These are phyloP conservation scores for Podila verticillata DNA, from an alignment of 192 early-diverging fungal species.

Conservation along the genomic window DNA sequence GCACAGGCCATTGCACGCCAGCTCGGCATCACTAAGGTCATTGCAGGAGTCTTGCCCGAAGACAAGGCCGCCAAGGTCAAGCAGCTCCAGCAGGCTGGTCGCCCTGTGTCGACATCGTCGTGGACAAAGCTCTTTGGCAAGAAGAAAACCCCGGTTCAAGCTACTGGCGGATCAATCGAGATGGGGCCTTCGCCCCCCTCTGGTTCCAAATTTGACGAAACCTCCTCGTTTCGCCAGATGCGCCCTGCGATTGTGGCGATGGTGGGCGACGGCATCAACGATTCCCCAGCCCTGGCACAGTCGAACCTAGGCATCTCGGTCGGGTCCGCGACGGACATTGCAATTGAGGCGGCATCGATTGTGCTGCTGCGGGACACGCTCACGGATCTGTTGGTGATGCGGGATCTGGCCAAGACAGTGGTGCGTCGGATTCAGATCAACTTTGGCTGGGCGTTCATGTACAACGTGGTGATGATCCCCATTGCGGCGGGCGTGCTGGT, in stretches of 20 bases:
- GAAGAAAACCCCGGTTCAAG: not conserved
- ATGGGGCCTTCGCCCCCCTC: not conserved
- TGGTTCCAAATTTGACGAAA: not conserved
- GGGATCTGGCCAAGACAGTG: conserved; percentile 79
- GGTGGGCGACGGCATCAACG: conserved; percentile 97
- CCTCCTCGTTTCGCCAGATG: conserved; percentile 7
- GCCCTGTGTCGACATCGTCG: not conserved
- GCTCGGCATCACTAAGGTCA: conserved; percentile 73
- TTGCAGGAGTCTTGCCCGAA: conserved; percentile 76
- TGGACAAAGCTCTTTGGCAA: conserved; percentile 16
- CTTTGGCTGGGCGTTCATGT: conserved; percentile 90
- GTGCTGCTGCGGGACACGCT: conserved; percentile 85
- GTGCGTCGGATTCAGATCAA: conserved; percentile 86
- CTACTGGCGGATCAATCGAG: not conserved
- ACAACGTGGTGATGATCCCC: conserved; percentile 89
- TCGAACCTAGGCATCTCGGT: conserved; percentile 93
- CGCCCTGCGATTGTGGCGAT: conserved; percentile 76
- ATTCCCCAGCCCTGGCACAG: conserved; percentile 89
- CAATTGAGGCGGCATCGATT: conserved; percentile 89
- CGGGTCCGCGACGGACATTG: conserved; percentile 89
- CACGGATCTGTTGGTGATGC: conserved; percentile 78
- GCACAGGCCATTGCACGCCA: conserved; percentile 68
- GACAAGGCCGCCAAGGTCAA: conserved; percentile 75
- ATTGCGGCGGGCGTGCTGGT: conserved; percentile 89
- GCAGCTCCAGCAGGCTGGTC: conserved; percentile 58